Conservation (phyloP, 2,329 filamentous ascomycete genomes). For the Alternaria dauci region DNA sequence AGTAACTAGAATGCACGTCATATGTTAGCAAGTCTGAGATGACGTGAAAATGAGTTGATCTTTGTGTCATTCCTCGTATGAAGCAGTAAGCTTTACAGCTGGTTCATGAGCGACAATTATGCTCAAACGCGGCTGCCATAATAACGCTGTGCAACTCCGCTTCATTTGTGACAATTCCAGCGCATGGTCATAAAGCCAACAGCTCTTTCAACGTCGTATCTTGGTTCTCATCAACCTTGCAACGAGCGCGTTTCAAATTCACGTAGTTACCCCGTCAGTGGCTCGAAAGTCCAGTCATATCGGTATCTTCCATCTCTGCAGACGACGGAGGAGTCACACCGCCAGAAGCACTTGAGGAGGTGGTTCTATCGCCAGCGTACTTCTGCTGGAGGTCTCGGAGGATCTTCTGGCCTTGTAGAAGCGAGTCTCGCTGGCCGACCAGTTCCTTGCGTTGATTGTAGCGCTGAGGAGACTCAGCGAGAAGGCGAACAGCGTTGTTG, state of each 20-base stretch:
- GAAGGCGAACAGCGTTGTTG: slow-evolving; percentile 20
- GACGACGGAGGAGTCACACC: background rate
- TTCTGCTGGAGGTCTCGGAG: slow-evolving; percentile 25
- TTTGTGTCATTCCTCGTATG: background rate
- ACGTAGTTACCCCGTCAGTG: background rate
- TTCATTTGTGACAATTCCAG: background rate
- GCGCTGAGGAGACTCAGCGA: slow-evolving; percentile 23
- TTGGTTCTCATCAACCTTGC: background rate
- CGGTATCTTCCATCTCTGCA: background rate
- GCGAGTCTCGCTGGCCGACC: slow-evolving; percentile 12
- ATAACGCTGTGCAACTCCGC: background rate
- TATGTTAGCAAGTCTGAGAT: background rate
- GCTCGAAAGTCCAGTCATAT: background rate
- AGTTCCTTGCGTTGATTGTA: slow-evolving; percentile 23
- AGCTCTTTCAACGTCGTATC: background rate
- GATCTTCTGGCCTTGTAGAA: slow-evolving; percentile 22
- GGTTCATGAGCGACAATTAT: background rate
- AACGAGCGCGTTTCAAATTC: background rate
- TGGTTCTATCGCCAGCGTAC: slow-evolving; percentile 14
- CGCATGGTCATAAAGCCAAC: no score
- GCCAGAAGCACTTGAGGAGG: background rate
- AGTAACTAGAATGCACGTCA: background rate
- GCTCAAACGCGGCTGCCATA: background rate
- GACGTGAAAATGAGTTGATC: no score
- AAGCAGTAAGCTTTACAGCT: background rate